Evolutionary conservation across 1,284 basidiomycete species (phyloP), one percentile per base, ranked within the genome.

Genomic region (Ganoderma leucocontextum): DNA sequence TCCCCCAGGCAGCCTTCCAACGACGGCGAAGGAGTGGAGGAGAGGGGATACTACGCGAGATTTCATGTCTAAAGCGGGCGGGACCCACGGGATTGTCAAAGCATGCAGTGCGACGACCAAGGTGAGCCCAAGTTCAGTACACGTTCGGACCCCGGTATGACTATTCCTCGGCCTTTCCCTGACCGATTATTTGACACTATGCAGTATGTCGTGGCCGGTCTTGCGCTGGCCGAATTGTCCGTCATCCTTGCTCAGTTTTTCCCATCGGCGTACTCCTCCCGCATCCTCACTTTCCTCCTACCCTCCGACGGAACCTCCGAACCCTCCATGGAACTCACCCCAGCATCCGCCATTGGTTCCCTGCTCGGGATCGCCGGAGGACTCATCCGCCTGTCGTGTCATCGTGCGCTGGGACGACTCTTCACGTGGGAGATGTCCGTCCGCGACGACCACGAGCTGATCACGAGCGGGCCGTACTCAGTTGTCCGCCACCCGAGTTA

Each of bases 401-500:
- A 66, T 38, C 64, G 68, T 15, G 44, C 52, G 33, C 59, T 72
- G 9, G 70, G 68, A 2, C 58, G 39, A 9, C 47, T 62, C 42
- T 72, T 72, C 65, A 72, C 70, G 19, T 72, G 60, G 62, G 52
- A 69, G 35, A 55, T 72, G 39, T 61, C 70, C 38, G 57, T 72
- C 17, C 64, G 60, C 35, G 49, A 60, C 39, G 60, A 64, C 35
- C 70, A 72, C 52, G 33, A 60, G 47, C 66, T 74, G 3, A 57
- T 72, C 10, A 74, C 73, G 42, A 64, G 39, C n/a, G 73, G 73
- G 12, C 73, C 69, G 19, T 74, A 74, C 64, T 53, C 73, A 6
- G 17, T 68, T 36, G 71, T 74, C 6, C 73, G 73, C 33, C 73
- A 74, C 59, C 73, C 73, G 13, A 66, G 69, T 60, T 74, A 74